These are phyloP conservation scores for Chrysosporium keratinophilum DNA, from an alignment of 2,329 filamentous ascomycete genomes.

Conservation along the genomic window DNA sequence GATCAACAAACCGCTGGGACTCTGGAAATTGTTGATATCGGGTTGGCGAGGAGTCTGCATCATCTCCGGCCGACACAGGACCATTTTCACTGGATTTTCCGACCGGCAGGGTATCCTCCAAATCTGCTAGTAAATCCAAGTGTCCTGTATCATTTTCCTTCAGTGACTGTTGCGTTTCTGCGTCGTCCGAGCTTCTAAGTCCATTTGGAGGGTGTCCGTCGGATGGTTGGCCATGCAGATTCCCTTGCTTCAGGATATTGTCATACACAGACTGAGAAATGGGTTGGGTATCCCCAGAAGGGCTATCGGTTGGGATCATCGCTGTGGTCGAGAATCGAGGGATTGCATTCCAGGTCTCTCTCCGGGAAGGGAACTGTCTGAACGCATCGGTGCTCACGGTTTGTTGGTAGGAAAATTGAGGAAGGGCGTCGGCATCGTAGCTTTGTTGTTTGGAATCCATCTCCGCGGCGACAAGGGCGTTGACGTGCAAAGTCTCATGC, in stretches of 20 bases:
- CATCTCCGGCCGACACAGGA: constrained; percentile 44
- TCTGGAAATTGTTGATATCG: constrained; percentile 36
- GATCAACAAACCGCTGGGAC: constrained; percentile 37
- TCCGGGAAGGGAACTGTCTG: constrained; percentile 10
- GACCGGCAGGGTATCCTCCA: constrained; percentile 21
- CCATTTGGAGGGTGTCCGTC: background rate
- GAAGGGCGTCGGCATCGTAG: background rate
- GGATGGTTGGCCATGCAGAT: constrained; percentile 16
- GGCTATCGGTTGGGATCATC: constrained; percentile 29
- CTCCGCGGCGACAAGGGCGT: constrained; percentile 6
- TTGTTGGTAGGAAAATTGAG: constrained; percentile 4
- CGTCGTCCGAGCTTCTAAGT: constrained; percentile 19
- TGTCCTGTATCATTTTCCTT: constrained; percentile 36
- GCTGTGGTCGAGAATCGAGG: constrained; percentile 20
- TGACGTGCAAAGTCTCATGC: background rate
- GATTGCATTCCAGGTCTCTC: constrained; percentile 17
- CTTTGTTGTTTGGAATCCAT: constrained; percentile 3
- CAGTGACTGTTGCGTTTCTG: constrained; percentile 31
- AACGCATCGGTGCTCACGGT: background rate
- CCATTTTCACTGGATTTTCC: constrained; percentile 43
- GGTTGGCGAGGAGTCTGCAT: constrained; percentile 39
- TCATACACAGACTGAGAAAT: constrained; percentile 38
- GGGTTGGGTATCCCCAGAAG: constrained; percentile 35
- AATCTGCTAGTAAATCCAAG: constrained; percentile 34
- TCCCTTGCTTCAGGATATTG: constrained; percentile 30